Evolutionary conservation across 805 yeast genomes (phyloP), one percentile per base, ranked within the genome.

Genomic region (Zygotorulaspora danielsina): DNA sequence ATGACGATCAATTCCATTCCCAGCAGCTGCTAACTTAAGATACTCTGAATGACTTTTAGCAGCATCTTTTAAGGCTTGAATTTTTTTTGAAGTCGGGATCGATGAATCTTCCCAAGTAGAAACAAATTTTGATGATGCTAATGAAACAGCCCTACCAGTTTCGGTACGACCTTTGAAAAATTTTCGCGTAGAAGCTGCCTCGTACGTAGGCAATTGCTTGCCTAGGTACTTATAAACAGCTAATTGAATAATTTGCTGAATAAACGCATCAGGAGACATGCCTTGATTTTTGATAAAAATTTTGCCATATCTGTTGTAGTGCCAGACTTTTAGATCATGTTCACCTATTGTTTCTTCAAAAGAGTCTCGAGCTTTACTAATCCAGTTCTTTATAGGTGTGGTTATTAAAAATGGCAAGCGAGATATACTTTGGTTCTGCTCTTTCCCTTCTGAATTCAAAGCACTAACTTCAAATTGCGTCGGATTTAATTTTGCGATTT

Each of bases 1-100:
- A 65, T 90, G 98, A 60, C 98, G 84, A 63, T 90, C 98, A 43
- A 85, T 85, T 47, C 96, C 98, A 49, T 71, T 69, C 29, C 96
- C 98, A 44, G 76, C 80, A 19, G 88, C 76, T 1, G 97, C 97
- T 42, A 74, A 77, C 38, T 75, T 70, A 53, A 87, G 75, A 64
- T 83, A 88, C 39, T 67, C 65, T 40, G 82, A 79, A 61, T 90
- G 98, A 41, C 84, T 76, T 46, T 71, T 71, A 41, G 81, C 69
- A 2, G 97, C 95, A 19, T 69, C 72, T 49, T 83, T 77, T 63
- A 86, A 83, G 16, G 86, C 75, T 16, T 69, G 68, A 22, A 83
- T 65, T 64, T 84, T 86, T 15, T 77, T 79, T 15, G 67, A 71
- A 33, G 54, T 63, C 7, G 81, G 45, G 1, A 55, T 42, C 1